These are phyloP conservation scores for Sistotremastrum niveocremeum DNA, from an alignment of 768 basidiomycete species.

Conservation along the genomic window DNA sequence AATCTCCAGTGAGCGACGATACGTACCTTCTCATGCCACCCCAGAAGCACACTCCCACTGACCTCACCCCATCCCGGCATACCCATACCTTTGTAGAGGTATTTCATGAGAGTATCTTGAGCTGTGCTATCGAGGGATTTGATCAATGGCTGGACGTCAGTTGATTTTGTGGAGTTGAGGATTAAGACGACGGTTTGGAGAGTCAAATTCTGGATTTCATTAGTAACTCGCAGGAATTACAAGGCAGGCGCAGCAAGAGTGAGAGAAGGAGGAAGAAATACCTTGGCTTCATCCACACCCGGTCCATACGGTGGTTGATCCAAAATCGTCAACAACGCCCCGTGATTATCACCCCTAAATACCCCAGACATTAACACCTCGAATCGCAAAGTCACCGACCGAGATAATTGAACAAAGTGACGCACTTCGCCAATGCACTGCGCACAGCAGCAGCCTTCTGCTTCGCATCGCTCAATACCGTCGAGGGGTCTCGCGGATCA, in stretches of 20 bases:
- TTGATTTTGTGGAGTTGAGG: conserved; percentile 84
- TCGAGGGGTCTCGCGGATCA: conserved; percentile 66
- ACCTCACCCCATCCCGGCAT: conserved; percentile 46
- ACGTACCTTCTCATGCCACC: conserved; percentile 94
- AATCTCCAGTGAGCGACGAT: background rate
- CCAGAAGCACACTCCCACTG: conserved; percentile 55
- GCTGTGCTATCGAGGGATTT: conserved; percentile 56
- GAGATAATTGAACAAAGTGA: conserved; percentile 4
- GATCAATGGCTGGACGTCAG: conserved; percentile 70
- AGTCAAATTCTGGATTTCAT: conserved; percentile 45
- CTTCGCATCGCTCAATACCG: conserved; percentile 65
- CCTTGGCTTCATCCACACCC: conserved; percentile 84
- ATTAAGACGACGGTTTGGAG: conserved; percentile 75
- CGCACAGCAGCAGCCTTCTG: conserved; percentile 61
- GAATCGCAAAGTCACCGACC: background rate
- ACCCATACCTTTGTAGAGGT: conserved; percentile 94
- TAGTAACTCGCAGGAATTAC: background rate
- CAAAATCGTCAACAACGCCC: conserved; percentile 58
- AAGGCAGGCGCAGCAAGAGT: background rate
- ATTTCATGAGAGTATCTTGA: conserved; percentile 94
- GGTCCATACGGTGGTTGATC: conserved; percentile 83
- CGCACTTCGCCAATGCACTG: conserved; percentile 60
- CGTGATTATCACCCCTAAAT: conserved; percentile 59
- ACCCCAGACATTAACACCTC: background rate
- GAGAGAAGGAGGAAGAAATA: conserved; percentile 18